Conservation (phyloP, 768 basidiomycete genomes). For the Grammothele lineata region DNA sequence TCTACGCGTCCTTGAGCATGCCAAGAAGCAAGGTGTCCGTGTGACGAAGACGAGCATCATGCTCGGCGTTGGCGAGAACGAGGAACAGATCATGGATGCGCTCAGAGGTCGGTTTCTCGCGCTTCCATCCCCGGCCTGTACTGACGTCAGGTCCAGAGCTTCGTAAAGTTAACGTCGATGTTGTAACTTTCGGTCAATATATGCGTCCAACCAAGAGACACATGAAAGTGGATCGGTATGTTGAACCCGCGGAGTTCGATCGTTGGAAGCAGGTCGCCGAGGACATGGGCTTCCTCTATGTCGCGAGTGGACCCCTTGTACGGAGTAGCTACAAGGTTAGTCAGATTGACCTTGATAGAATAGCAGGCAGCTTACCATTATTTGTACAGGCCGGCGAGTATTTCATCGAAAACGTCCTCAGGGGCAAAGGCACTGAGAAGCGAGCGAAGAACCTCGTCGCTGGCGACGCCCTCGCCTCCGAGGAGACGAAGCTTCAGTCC, state of each 20-base stretch:
- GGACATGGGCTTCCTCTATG: conserved; percentile 93
- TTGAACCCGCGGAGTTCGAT: conserved; percentile 90
- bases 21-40: conserved; percentile 77
- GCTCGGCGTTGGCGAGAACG: conserved; percentile 93
- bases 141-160: conserved; percentile 56
- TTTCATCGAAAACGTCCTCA: conserved; percentile 88
- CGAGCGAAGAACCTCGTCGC: conserved; percentile 23
- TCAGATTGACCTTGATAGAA: conserved; percentile 1
- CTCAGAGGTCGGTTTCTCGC: conserved; percentile 59
- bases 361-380: neutral
- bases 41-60: conserved; percentile 98
- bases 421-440: conserved; percentile 49
- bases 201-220: conserved; percentile 99
- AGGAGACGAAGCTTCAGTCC: neutral
- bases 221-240: conserved; percentile 98
- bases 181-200: conserved; percentile 99
- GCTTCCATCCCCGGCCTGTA: neutral
- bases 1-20: conserved; percentile 73
- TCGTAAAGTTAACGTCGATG: conserved; percentile 85
- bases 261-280: conserved; percentile 89
- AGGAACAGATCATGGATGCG: conserved; percentile 77
- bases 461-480: neutral
- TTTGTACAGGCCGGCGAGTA: conserved; percentile 82
- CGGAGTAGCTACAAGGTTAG: conserved; percentile 94
- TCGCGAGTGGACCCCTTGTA: conserved; percentile 94